Conservation (phyloP, 2,329 filamentous ascomycete species). For the Dendrostoma leiphaemia region DNA sequence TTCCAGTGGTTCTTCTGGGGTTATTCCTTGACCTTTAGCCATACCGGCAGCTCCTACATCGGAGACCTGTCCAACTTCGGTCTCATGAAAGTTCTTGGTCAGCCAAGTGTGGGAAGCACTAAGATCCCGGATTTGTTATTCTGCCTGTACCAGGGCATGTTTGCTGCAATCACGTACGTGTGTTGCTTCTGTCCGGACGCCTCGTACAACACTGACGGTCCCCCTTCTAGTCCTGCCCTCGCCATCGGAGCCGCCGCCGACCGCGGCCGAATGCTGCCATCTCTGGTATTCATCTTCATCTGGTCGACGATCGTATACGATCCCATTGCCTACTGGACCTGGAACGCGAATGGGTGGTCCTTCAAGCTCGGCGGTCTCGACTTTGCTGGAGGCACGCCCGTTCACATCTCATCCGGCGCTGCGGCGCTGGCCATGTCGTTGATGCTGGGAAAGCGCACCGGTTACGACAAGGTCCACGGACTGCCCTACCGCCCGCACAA, state of each 20-base stretch:
- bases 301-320: conserved; percentile 73
- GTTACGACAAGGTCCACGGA: conserved; percentile 59
- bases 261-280: conserved; percentile 60
- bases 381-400: conserved; percentile 73
- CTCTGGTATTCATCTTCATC: conserved; percentile 65
- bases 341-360: conserved; percentile 73
- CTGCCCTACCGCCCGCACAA: conserved; percentile 71
- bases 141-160: conserved; percentile 86
- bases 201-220: conserved; percentile 1
- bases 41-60: conserved; percentile 74
- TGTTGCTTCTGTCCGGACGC: too few relatives aligned
- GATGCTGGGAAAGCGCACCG: conserved; percentile 68
- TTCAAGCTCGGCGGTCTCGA: conserved; percentile 67
- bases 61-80: conserved; percentile 81
- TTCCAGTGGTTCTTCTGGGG: conserved; percentile 99
- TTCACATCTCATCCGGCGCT: conserved; percentile 71
- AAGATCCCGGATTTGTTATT: conserved; percentile 81
- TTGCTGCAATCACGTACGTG: conserved; percentile 80
- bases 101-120: conserved; percentile 69
- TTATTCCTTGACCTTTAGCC: conserved; percentile 82
- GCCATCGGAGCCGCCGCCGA: conserved; percentile 61
- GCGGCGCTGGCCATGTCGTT: conserved; percentile 71
- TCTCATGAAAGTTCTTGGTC: conserved; percentile 71
- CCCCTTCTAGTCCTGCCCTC: conserved; percentile 46
- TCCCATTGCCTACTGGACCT: conserved; percentile 74